These are phyloP conservation scores for Melocanna baccifera DNA, from an alignment of 176 grass and related monocot genomes.

Conservation along the genomic window DNA sequence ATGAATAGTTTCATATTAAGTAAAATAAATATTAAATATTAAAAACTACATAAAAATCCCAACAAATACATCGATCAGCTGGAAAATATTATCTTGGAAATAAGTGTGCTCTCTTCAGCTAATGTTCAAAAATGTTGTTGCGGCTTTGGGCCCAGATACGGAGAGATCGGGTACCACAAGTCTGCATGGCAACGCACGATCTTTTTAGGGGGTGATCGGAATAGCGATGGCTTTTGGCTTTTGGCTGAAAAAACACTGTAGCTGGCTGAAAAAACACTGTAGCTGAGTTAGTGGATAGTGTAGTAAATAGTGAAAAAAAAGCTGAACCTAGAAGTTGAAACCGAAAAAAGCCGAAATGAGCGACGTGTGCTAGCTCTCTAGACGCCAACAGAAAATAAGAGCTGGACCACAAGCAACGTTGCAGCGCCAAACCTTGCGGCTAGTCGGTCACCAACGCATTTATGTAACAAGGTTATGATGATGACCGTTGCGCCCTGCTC, in stretches of 20 bases:
- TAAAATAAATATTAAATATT: too few species aligned
- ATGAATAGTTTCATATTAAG: too few species aligned
- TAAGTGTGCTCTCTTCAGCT: neutral
- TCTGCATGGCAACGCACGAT: neutral
- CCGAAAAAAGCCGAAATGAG: too few species aligned
- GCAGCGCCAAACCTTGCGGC: neutral
- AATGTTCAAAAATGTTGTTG: neutral
- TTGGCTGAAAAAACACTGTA: too few species aligned
- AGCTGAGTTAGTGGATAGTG: too few species aligned
- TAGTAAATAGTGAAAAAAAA: too few species aligned
- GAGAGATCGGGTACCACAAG: neutral
- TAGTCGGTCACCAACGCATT: neutral
- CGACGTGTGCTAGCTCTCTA: neutral
- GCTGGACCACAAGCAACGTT: neutral
- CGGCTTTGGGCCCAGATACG: neutral
- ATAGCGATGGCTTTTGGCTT: too few species aligned
- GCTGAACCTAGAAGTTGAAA: too few species aligned
- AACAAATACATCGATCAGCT: neutral
- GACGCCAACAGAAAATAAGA: neutral
- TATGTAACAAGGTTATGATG: neutral
- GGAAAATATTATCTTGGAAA: slow-evolving; percentile 4
- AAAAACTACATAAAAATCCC: too few species aligned
- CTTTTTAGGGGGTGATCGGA: too few species aligned
- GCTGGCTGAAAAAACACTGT: too few species aligned
- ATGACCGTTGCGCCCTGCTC: too few species aligned